phyloP scores from a whole-genome alignment of 2,329 filamentous ascomycete genomes.

The Beauveria asiatica region DNA sequence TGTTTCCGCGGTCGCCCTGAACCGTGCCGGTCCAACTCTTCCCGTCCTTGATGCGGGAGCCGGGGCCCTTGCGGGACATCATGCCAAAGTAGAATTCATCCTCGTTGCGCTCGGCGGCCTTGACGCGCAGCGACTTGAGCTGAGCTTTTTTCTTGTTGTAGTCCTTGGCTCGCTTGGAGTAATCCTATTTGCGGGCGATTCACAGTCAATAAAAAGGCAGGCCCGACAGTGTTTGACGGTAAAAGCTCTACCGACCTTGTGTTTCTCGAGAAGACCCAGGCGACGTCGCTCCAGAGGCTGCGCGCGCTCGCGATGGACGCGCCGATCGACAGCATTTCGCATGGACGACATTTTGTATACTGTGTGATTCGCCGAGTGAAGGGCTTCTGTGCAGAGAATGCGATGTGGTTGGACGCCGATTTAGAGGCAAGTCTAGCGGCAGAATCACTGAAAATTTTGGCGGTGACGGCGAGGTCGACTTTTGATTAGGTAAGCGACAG shows the following conservation, averaged over 20 bases:
- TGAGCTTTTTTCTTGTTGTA: constrained; percentile 57
- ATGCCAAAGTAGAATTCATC: constrained; percentile 69
- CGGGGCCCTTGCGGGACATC: constrained; percentile 52
- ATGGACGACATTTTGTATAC: constrained; percentile 42
- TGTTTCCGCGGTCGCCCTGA: constrained; percentile 49
- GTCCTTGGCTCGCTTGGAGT: constrained; percentile 55
- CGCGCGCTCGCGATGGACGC: constrained; percentile 81
- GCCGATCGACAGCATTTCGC: constrained; percentile 62
- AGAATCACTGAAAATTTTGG: constrained; percentile 31
- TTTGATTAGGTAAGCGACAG: too few species aligned
- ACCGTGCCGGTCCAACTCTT: constrained; percentile 48
- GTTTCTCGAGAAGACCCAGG: constrained; percentile 90
- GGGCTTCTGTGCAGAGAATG: neutral
- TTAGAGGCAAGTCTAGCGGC: constrained; percentile 15
- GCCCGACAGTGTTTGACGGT: too few species aligned
- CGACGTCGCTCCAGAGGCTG: constrained; percentile 76
- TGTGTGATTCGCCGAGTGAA: neutral
- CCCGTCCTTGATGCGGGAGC: constrained; percentile 38
- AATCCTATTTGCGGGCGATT: constrained; percentile 37
- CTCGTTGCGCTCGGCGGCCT: constrained; percentile 58
- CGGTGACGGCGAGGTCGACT: constrained; percentile 20
- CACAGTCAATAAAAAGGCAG: neutral
- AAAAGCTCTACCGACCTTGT: constrained; percentile 53
- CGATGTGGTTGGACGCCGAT: neutral
- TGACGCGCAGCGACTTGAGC: constrained; percentile 50